phyloP scores from a whole-genome alignment of 176 grass and related monocot genomes.

The Pontederia paniculata region DNA sequence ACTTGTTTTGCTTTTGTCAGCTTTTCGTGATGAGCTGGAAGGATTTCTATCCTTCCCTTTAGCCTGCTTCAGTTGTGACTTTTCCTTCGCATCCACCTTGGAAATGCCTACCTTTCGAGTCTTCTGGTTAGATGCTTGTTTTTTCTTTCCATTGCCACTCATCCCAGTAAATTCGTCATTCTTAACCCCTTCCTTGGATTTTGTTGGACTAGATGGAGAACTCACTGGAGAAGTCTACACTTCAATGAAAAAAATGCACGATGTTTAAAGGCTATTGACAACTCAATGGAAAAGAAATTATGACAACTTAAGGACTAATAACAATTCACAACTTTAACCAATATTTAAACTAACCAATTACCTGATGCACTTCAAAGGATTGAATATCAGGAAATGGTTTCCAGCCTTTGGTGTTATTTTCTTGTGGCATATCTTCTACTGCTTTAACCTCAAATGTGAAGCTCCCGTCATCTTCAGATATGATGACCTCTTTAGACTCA shows the following conservation, averaged over 20 bases:
- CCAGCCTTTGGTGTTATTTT: constrained; percentile 41
- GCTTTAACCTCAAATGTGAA: constrained; percentile 67
- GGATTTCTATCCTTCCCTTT: constrained; percentile 31
- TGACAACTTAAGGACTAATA: background rate
- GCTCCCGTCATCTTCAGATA: constrained; percentile 53
- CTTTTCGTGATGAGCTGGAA: constrained; percentile 19
- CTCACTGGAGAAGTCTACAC: background rate
- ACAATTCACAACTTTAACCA: background rate
- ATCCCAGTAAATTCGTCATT: constrained; percentile 23
- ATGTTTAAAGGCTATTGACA: background rate
- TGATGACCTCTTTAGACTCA: constrained; percentile 25
- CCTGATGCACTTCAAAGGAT: constrained; percentile 35
- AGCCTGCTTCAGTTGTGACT: constrained; percentile 17
- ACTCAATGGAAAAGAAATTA: too few species aligned
- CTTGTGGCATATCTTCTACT: constrained; percentile 37
- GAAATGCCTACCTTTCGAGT: constrained; percentile 15
- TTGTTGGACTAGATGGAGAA: background rate
- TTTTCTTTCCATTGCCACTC: constrained; percentile 26
- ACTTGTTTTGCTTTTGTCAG: constrained; percentile 18
- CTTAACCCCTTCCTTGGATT: background rate
- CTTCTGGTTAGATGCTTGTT: constrained; percentile 13
- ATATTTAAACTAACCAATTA: constrained; percentile 5
- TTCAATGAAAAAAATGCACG: background rate
- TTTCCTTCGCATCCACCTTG: constrained; percentile 28
- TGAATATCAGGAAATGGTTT: constrained; percentile 40